A percentile compares a stretch with the other conserved stretches of the same genome.
phyloP scores from a whole-genome alignment of 805 yeast species.

The Ogataea zsoltii region DNA sequence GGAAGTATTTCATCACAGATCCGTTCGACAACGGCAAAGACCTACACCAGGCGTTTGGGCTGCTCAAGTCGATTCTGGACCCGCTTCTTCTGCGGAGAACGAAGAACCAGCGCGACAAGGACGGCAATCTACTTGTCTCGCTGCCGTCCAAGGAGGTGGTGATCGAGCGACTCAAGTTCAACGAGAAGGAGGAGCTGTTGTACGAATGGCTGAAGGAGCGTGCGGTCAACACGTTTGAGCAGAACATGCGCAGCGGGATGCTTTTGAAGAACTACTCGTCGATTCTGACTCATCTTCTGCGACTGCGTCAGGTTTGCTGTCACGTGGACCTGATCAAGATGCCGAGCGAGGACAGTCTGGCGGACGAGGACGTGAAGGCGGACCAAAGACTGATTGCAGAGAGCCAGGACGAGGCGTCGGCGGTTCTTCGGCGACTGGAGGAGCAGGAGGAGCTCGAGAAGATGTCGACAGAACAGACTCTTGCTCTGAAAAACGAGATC shows the following conservation, averaged over 20 bases:
- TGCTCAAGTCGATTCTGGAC: conserved; percentile 81
- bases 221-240: conserved; percentile 63
- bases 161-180: conserved; percentile 67
- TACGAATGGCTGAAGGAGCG: conserved; percentile 68
- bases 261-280: conserved; percentile 72
- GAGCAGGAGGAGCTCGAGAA: conserved; percentile 26
- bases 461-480: conserved; percentile 27
- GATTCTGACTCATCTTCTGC: conserved; percentile 76
- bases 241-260: conserved; percentile 63
- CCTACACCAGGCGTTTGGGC: conserved; percentile 70
- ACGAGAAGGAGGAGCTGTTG: conserved; percentile 61
- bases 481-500: conserved; percentile 31
- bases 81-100: conserved; percentile 85
- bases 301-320: conserved; percentile 87
- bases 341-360: conserved; percentile 32
- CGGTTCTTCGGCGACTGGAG: conserved; percentile 28
- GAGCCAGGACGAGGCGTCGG: conserved; percentile 20
- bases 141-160: conserved; percentile 75
- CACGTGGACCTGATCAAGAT: conserved; percentile 65
- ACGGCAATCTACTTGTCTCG: conserved; percentile 73
- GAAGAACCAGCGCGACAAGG: conserved; percentile 71
- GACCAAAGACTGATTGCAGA: conserved; percentile 8
- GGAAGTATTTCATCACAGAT: conserved; percentile 82
- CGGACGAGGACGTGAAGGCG: conserved; percentile 45
- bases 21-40: conserved; percentile 76